Percentiles rank a stretch among this genome's conserved stretches.
Evolutionary conservation across 148 eudicot species (phyloP).

Genomic region (Fallopia convolvulus): DNA sequence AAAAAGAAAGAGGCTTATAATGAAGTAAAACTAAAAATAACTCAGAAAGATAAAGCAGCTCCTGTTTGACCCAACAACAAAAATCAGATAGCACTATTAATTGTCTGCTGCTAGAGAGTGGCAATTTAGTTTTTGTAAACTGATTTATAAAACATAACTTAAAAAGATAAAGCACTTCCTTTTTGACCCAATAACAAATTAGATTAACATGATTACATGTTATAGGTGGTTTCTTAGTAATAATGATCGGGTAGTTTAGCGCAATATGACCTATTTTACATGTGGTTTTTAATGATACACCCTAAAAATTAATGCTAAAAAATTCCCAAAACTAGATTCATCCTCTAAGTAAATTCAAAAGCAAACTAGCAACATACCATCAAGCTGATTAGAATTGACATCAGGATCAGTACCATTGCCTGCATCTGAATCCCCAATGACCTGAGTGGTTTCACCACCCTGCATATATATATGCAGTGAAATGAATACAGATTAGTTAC

Average conservation of each 20-base stretch:
- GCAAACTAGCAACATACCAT: constrained; percentile 17
- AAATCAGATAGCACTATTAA: neutral
- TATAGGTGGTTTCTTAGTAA: too few relatives aligned
- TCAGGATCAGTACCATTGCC: constrained; percentile 14
- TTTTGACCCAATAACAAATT: neutral
- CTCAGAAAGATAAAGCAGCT: neutral
- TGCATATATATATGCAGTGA: constrained; percentile 1
- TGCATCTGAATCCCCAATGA: constrained; percentile 12
- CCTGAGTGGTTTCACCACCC: constrained; percentile 27
- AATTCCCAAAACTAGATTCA: neutral
- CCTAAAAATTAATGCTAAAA: neutral
- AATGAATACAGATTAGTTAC: neutral
- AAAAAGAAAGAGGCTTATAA: neutral
- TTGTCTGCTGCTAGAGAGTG: too few relatives aligned
- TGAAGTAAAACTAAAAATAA: neutral
- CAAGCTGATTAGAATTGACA: constrained; percentile 10
- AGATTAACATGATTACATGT: too few relatives aligned
- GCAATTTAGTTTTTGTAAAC: too few relatives aligned
- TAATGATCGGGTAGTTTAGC: too few relatives aligned
- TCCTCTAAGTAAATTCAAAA: neutral
- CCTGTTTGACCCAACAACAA: neutral
- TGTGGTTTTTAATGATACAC: neutral
- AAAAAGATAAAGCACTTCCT: neutral
- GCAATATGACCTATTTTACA: too few relatives aligned
- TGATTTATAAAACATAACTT: neutral